Conservation (phyloP, 495 filamentous ascomycete species). For the Penicillium flavigenum region DNA sequence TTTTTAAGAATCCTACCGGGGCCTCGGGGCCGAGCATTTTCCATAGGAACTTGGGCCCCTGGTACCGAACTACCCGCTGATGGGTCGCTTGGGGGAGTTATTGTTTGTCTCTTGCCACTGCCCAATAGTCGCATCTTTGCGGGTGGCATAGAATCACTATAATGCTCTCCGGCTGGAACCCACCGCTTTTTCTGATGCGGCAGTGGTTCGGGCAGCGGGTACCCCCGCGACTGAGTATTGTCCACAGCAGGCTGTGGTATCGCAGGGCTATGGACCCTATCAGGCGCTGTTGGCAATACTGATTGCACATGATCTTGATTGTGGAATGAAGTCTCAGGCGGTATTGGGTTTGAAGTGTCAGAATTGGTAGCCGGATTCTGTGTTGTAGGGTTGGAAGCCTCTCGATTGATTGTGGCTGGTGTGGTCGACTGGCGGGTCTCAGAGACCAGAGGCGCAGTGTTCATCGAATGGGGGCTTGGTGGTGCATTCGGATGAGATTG, state of each 20-base stretch:
- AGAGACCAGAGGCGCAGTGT: not conserved
- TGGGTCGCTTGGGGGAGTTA: not conserved
- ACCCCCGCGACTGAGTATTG: not conserved
- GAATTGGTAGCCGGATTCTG: not conserved
- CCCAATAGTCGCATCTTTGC: not conserved
- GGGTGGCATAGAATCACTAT: not conserved
- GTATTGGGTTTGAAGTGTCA: not conserved
- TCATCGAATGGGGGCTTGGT: not conserved
- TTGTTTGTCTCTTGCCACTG: not conserved
- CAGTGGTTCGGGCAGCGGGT: not conserved
- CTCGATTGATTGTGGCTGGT: not conserved
- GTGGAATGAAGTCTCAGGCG: not conserved
- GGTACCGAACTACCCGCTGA: not conserved
- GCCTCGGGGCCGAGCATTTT: not conserved
- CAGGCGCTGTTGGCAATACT: too few species aligned
- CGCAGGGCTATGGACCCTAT: too few species aligned
- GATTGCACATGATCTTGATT: too few species aligned
- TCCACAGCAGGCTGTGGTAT: not conserved
- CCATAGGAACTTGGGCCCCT: not conserved
- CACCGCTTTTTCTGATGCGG: not conserved
- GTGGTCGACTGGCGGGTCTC: not conserved
- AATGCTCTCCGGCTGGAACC: not conserved
- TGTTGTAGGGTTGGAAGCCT: not conserved
- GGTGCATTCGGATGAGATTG: not conserved
- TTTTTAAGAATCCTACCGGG: slow-evolving; percentile 14